phyloP scores from a whole-genome alignment of 257 asterid species.

The Solanum bulbocastanum region DNA sequence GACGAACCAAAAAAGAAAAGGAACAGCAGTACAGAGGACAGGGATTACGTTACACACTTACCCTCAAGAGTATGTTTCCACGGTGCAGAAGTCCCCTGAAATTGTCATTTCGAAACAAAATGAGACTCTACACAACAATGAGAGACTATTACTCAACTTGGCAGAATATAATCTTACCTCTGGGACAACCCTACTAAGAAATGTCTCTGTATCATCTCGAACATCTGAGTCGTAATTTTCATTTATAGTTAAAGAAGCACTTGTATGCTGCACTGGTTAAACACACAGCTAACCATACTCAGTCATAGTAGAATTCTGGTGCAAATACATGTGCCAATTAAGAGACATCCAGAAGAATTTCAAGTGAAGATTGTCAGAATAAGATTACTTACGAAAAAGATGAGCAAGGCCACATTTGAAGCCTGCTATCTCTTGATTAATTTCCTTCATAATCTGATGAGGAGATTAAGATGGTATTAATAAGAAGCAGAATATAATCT shows the following conservation, averaged over 20 bases:
- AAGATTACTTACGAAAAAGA: slow-evolving; percentile 51
- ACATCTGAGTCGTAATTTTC: slow-evolving; percentile 96
- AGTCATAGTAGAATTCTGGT: background rate
- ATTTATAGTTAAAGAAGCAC: slow-evolving; percentile 95
- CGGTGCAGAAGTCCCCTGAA: slow-evolving; percentile 84
- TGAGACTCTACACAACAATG: slow-evolving; percentile 8
- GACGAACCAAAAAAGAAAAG: background rate
- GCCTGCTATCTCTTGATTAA: slow-evolving; percentile 70
- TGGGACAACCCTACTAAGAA: slow-evolving; percentile 75
- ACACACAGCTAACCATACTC: background rate
- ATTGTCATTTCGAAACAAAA: slow-evolving; percentile 11
- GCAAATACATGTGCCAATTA: background rate
- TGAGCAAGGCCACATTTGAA: slow-evolving; percentile 94
- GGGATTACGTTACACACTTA: slow-evolving; percentile 7
- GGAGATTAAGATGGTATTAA: background rate
- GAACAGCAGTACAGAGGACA: background rate
- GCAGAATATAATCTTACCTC: slow-evolving; percentile 47
- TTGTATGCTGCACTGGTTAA: slow-evolving; percentile 90
- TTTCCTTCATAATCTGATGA: slow-evolving; percentile 70
- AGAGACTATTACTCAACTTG: background rate
- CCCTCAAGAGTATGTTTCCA: slow-evolving; percentile 96
- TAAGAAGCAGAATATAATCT: background rate
- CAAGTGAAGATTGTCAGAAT: background rate
- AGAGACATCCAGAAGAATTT: background rate
- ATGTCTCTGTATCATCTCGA: slow-evolving; percentile 83